Conservation (phyloP, 2,329 filamentous ascomycete genomes). For the Cadophora sp. region DNA sequence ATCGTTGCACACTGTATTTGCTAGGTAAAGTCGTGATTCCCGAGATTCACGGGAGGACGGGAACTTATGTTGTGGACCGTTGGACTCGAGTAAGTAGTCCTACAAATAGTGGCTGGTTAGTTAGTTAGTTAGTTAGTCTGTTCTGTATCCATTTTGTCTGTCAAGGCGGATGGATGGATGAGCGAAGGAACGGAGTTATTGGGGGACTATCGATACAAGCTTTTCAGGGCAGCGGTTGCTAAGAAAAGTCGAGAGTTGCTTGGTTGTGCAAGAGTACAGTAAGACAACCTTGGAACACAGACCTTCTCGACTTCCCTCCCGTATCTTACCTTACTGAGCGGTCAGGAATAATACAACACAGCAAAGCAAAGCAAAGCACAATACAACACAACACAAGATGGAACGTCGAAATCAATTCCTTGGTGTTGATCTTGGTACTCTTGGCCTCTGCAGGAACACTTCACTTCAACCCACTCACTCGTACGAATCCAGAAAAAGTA, state of each 20-base stretch:
- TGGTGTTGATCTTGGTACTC: background rate
- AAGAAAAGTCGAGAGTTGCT: conserved; percentile 2
- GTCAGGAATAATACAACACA: background rate
- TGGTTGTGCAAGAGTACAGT: background rate
- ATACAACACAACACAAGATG: too few species aligned
- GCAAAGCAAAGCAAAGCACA: background rate
- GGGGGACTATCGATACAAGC: conserved; percentile 1
- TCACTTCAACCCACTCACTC: background rate
- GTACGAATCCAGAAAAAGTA: too few species aligned
- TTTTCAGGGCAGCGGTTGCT: background rate
- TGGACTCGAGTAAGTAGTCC: background rate
- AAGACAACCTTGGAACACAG: background rate
- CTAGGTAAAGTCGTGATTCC: background rate
- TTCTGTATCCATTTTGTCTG: too few species aligned
- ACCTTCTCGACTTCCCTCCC: background rate
- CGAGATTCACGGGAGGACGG: conserved; percentile 3
- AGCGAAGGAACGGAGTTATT: background rate
- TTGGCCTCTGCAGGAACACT: conserved; percentile 3
- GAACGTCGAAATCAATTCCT: background rate
- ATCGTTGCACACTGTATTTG: background rate
- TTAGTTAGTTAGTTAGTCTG: too few species aligned
- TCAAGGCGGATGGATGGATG: too few species aligned
- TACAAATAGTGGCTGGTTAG: too few species aligned
- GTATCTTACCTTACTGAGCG: background rate
- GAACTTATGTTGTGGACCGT: conserved; percentile 10